Percentiles rank a stretch among this genome's conserved stretches.
Evolutionary conservation across 208 protist species (phyloP).

Genomic region (Crithidia thermophila): DNA sequence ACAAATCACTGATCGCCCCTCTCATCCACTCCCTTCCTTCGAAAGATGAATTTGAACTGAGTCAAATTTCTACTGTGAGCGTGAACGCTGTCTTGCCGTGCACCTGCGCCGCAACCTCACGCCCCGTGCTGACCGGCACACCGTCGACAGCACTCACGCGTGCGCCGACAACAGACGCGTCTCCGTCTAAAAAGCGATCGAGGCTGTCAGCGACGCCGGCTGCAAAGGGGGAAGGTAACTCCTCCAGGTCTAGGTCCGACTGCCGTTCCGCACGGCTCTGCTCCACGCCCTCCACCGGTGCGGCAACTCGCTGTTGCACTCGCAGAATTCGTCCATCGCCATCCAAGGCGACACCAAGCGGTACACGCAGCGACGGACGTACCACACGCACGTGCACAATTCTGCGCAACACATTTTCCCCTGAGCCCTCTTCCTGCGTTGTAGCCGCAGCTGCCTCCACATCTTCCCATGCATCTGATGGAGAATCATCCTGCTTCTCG

Average conservation of each 20-base stretch:
- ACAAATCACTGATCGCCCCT: too few relatives aligned
- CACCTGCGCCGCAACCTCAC: constrained; percentile 38
- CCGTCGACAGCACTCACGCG: constrained; percentile 38
- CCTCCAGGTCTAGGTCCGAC: constrained; percentile 4
- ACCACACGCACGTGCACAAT: constrained; percentile 24
- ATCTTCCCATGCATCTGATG: not conserved
- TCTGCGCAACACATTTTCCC: too few relatives aligned
- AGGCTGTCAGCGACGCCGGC: constrained; percentile 1
- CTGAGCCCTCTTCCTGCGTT: too few relatives aligned
- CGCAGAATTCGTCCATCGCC: constrained; percentile 18
- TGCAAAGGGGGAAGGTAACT: constrained; percentile 31
- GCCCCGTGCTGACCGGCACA: constrained; percentile 29
- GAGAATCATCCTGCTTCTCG: not conserved
- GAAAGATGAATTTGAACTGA: not conserved
- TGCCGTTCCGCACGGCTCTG: not conserved
- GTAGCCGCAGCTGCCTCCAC: not conserved
- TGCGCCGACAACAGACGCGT: constrained; percentile 29
- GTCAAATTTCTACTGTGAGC: not conserved
- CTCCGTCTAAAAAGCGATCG: not conserved
- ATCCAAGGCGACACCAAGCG: constrained; percentile 59
- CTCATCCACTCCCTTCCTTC: not conserved
- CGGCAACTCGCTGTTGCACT: constrained; percentile 18
- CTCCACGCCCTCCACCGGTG: not conserved
- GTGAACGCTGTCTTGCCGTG: constrained; percentile 18
- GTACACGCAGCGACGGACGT: constrained; percentile 16